Base-by-base conservation (phyloP, 179 eudicot genomes). In the Beta corolliflora region DNA sequence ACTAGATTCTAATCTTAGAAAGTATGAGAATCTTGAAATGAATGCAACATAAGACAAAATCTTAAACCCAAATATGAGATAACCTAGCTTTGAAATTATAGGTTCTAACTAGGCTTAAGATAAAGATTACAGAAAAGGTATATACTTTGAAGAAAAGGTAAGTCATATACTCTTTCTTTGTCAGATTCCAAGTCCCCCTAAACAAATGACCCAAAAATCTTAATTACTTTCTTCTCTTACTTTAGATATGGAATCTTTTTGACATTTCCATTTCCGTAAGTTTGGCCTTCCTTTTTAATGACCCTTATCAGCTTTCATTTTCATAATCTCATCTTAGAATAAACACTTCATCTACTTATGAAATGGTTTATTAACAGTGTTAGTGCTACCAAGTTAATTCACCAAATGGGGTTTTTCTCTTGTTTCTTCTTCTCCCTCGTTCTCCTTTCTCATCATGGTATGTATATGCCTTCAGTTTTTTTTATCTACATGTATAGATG, bases 381-480 rank as follows among this genome's bases (percentile, higher is more conserved):
- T 81, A 64, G 56, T 29, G 50, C 69, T 81, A 64, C 64, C 79
- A 59, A 50, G 45, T 41, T 52, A 74, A 73, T 70, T 78, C 77
- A 54, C 78, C 77, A 78, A 81, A 88, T 91, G 91, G 80, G 77
- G 31, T 75, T 77, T 36, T 80, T 85, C 3, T 82, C 81, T 48
- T 72, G 79, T 71, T 31, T 90, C 83, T 11, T 80, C 78, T 65
- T 83, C 16, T 71, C 73, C 78, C 41, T 90, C 48, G 18, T 81
- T 44, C 82, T 88, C 59, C 50, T 83, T 82, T 87, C 81, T 84
- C 80, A 86, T 15, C 64, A 77, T 7, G 88, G 89, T 89, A 87
- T 44, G 88, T 89, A 86, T 58, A 78, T 50, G n/a, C n/a, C n/a
- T n/a, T n/a, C n/a, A 41, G 0, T n/a, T 59, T n/a, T n/a, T 8